Percentiles rank a stretch among this genome's conserved stretches.
phyloP scores from a whole-genome alignment of 768 basidiomycete species.

The Leccinum variicolor region DNA sequence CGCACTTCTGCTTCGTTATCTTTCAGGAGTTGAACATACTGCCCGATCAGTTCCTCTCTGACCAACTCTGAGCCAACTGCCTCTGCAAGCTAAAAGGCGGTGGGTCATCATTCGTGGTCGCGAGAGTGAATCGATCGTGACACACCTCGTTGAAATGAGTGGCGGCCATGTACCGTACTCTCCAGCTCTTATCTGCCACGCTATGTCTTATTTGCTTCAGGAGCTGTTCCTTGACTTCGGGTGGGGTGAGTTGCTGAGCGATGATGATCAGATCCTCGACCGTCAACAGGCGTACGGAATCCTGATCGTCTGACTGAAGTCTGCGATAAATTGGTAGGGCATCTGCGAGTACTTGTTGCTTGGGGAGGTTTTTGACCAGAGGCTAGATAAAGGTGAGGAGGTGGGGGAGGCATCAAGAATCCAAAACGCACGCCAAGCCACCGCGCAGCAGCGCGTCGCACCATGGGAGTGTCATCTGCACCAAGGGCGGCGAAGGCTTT shows the following conservation, averaged over 20 bases:
- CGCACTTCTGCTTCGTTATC: slow-evolving; percentile 99
- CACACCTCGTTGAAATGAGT: slow-evolving; percentile 92
- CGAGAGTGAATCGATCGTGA: neutral
- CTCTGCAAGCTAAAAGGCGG: slow-evolving; percentile 67
- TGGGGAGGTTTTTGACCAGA: slow-evolving; percentile 73
- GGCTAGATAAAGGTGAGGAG: slow-evolving; percentile 45
- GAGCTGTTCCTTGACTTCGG: slow-evolving; percentile 90
- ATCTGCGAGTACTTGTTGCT: slow-evolving; percentile 79
- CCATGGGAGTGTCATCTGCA: slow-evolving; percentile 98
- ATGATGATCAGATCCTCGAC: slow-evolving; percentile 95
- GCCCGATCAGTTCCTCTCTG: slow-evolving; percentile 88
- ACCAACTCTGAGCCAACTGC: slow-evolving; percentile 88
- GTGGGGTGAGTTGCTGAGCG: slow-evolving; percentile 75
- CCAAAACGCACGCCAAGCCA: slow-evolving; percentile 83
- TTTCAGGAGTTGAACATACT: slow-evolving; percentile 91
- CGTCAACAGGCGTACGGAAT: slow-evolving; percentile 93
- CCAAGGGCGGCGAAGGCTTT: slow-evolving; percentile 80
- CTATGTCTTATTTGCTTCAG: slow-evolving; percentile 84
- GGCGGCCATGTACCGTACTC: slow-evolving; percentile 98
- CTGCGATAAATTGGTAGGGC: slow-evolving; percentile 90
- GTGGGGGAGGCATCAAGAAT: neutral
- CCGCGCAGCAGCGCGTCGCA: slow-evolving; percentile 92
- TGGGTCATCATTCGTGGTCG: neutral
- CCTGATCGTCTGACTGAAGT: slow-evolving; percentile 94
- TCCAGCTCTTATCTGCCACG: slow-evolving; percentile 95